Evolutionary conservation across 768 basidiomycete species (phyloP).

Genomic region (Tricholoma terreum): DNA sequence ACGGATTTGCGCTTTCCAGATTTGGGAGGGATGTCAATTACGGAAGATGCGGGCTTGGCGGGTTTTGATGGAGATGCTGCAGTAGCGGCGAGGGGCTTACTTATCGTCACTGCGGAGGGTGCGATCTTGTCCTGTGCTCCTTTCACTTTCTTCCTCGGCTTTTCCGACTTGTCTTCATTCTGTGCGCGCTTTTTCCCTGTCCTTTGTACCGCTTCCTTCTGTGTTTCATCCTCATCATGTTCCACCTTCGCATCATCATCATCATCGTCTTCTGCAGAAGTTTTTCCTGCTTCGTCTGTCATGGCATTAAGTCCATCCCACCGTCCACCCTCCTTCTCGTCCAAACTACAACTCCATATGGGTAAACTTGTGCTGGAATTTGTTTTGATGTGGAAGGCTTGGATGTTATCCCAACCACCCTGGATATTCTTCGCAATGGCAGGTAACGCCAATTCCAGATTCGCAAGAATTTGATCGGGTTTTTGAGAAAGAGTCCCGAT

Average conservation of each 20-base stretch:
- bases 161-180: slow-evolving; percentile 31
- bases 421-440: slow-evolving; percentile 65
- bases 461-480: slow-evolving; percentile 70
- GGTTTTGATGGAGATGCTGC: slow-evolving; percentile 13
- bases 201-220: background rate
- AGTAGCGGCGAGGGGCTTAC: slow-evolving; percentile 8
- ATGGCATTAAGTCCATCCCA: slow-evolving; percentile 50
- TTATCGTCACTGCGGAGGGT: background rate
- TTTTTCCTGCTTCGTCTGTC: slow-evolving; percentile 21
- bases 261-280: slow-evolving; percentile 28
- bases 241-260: slow-evolving; percentile 24
- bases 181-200: slow-evolving; percentile 21
- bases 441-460: slow-evolving; percentile 78
- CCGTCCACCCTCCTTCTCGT: slow-evolving; percentile 51
- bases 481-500: slow-evolving; percentile 73
- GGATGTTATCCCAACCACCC: slow-evolving; percentile 88
- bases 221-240: background rate
- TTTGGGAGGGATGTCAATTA: slow-evolving; percentile 7
- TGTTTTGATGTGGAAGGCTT: slow-evolving; percentile 88
- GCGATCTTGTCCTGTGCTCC: slow-evolving; percentile 17
- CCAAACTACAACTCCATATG: slow-evolving; percentile 83
- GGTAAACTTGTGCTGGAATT: slow-evolving; percentile 82
- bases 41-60: slow-evolving; percentile 14
- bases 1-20: slow-evolving; percentile 18
- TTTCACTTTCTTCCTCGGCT: slow-evolving; percentile 46